Conservation (phyloP, 108 stramenopile genomes). For the Pseudonitzschia delicatissima region DNA sequence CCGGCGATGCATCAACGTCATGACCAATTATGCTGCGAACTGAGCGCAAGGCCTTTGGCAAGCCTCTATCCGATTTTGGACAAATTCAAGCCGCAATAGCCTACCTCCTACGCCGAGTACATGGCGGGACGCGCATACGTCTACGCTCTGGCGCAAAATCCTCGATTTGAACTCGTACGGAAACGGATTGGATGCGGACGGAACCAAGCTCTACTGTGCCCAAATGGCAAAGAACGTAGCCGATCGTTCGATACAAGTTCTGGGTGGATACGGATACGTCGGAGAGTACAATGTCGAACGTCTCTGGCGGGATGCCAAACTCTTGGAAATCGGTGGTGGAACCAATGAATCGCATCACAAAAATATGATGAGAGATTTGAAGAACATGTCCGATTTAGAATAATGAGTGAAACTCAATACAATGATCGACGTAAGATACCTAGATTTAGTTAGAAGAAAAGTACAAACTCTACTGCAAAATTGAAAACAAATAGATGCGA, state of each 20-base stretch:
- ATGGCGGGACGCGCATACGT: slow-evolving; percentile 95
- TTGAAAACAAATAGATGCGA: no score
- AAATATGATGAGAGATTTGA: slow-evolving; percentile 90
- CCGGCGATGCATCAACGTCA: slow-evolving; percentile 88
- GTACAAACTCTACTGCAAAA: no score
- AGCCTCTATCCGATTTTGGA: slow-evolving; percentile 82
- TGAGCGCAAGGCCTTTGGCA: slow-evolving; percentile 93
- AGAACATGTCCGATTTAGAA: slow-evolving; percentile 27
- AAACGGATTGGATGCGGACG: slow-evolving; percentile 94
- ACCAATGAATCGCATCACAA: slow-evolving; percentile 99
- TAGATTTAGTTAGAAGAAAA: no score
- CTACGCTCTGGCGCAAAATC: slow-evolving; percentile 79
- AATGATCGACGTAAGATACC: no score
- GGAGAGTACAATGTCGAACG: slow-evolving; percentile 97
- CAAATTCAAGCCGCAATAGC: slow-evolving; percentile 94
- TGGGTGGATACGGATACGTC: slow-evolving; percentile 98
- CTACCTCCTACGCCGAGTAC: slow-evolving; percentile 95
- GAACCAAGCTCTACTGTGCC: slow-evolving; percentile 95
- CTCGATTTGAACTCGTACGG: slow-evolving; percentile 81
- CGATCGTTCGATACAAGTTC: slow-evolving; percentile 96
- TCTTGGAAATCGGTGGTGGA: slow-evolving; percentile 99
- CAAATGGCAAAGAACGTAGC: slow-evolving; percentile 95
- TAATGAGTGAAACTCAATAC: no score
- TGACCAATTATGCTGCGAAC: slow-evolving; percentile 81
- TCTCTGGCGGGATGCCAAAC: slow-evolving; percentile 97